Conservation (phyloP, 2,329 filamentous ascomycete species). For the Venturia asperata region DNA sequence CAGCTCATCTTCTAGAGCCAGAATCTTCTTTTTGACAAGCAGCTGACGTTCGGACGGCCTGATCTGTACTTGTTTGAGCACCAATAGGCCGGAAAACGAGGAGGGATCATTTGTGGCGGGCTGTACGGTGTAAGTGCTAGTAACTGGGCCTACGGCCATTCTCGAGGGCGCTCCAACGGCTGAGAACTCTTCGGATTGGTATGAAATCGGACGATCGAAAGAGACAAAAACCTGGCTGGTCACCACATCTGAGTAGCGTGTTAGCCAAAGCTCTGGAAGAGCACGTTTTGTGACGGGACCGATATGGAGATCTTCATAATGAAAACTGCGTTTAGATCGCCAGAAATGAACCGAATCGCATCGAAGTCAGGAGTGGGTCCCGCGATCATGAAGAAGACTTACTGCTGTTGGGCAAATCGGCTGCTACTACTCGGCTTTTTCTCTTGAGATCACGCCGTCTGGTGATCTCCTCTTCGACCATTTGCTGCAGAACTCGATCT, state of each 20-base stretch:
- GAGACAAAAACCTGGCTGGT: conserved; percentile 35
- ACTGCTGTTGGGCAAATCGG: conserved; percentile 26
- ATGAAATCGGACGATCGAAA: conserved; percentile 60
- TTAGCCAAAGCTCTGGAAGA: background rate
- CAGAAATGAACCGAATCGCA: background rate
- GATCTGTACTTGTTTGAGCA: conserved; percentile 17
- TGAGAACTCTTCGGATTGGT: conserved; percentile 38
- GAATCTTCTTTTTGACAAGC: conserved; percentile 67
- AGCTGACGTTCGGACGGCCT: conserved; percentile 47
- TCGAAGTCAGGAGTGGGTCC: background rate
- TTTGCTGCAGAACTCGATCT: conserved; percentile 60
- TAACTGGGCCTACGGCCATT: conserved; percentile 10
- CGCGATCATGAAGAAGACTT: conserved; percentile 32
- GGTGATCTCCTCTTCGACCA: conserved; percentile 65
- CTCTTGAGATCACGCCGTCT: conserved; percentile 60
- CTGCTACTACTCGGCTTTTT: conserved; percentile 43
- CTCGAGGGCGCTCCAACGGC: conserved; percentile 56
- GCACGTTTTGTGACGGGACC: too few species aligned
- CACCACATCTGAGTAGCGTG: background rate
- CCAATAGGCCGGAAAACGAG: conserved; percentile 6
- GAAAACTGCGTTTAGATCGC: background rate
- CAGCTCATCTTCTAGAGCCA: conserved; percentile 67
- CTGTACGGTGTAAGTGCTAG: conserved; percentile 3
- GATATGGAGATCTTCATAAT: background rate
- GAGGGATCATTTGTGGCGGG: background rate